Evolutionary conservation across 179 eudicot species (phyloP).

Genomic region (Corrigiola litoralis): DNA sequence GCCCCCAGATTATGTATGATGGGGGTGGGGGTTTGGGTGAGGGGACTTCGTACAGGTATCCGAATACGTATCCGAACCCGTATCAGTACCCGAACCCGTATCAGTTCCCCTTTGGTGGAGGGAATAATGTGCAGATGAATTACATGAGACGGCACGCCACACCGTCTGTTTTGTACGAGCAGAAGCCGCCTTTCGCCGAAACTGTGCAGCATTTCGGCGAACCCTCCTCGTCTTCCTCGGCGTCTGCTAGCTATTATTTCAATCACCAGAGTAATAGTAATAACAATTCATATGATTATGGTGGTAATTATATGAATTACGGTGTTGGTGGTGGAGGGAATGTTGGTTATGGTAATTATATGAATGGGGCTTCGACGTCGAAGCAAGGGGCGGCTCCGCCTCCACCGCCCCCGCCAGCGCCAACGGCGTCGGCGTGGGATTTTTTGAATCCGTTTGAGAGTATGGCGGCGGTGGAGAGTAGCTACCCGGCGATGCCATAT

Average conservation of each 20-base stretch:
- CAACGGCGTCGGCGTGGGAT: conserved; percentile 70
- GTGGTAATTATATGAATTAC: conserved; percentile 17
- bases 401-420: conserved; percentile 71
- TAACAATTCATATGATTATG: too few relatives aligned
- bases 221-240: conserved; percentile 31
- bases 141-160: conserved; percentile 62
- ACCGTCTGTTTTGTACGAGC: conserved; percentile 60
- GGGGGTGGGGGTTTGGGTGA: background rate
- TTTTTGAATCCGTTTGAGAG: conserved; percentile 74
- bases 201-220: conserved; percentile 51
- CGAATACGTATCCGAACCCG: background rate
- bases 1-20: background rate
- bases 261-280: background rate
- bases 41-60: background rate
- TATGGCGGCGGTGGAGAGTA: conserved; percentile 40
- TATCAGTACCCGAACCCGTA: background rate
- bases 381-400: conserved; percentile 29
- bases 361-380: conserved; percentile 5
- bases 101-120: too few relatives aligned
- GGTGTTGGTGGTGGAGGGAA: conserved; percentile 19
- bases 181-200: conserved; percentile 46
- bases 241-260: background rate
- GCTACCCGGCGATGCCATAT: conserved; percentile 55
- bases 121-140: conserved; percentile 60
- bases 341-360: background rate